Base-by-base conservation (phyloP, 1,284 basidiomycete species). In the Papiliotrema flavescens region DNA sequence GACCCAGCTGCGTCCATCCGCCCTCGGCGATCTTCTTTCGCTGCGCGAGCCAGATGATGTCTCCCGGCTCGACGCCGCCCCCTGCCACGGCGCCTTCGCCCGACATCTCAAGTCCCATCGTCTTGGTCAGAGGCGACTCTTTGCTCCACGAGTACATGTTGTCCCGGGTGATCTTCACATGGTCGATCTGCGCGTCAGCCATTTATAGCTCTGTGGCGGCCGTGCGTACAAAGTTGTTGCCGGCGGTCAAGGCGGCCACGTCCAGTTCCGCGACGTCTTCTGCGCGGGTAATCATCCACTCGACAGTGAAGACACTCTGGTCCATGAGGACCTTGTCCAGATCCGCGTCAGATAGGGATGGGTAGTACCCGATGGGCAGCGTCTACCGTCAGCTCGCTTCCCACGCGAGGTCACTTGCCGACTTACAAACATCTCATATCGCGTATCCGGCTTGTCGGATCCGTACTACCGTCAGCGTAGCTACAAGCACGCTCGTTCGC, bases 371-470 rank as follows among this genome's bases (percentile, higher is more conserved):
- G 49, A 77, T 75, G 3, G 75, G 75, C 9, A 77, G 61, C 2
- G 75, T 76, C 72, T 73, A 39, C 24, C 44, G 37, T 42, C n/a
- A 49, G 50, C 15, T n/a, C 14, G 47, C 15, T 50, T 26, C n/a
- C 15, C 3, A 40, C 40, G 17, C n/a, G 4, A 22, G 42, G 20
- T 17, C 6, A 9, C 19, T 2, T 20, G 23, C 34, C 34, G 22
- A 64, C 78, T 66, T 57, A 90, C 89, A 84, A 91, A 85, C 61
- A 94, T 81, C 45, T 83, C 84, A 76, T 90, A 94, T 51, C 94
- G 83, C 47, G 86, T 84, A 75, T 98, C 93, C 37, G 93, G 93
- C 79, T 98, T 98, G 79, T 98, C 93, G 47, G 90, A 91, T 9
- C 94, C 93, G 80, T 87, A 97, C 85, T 90, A 60, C 14, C 35